Base-by-base conservation (phyloP, 1,284 basidiomycete species). In the Cryptococcus maquisensis region DNA sequence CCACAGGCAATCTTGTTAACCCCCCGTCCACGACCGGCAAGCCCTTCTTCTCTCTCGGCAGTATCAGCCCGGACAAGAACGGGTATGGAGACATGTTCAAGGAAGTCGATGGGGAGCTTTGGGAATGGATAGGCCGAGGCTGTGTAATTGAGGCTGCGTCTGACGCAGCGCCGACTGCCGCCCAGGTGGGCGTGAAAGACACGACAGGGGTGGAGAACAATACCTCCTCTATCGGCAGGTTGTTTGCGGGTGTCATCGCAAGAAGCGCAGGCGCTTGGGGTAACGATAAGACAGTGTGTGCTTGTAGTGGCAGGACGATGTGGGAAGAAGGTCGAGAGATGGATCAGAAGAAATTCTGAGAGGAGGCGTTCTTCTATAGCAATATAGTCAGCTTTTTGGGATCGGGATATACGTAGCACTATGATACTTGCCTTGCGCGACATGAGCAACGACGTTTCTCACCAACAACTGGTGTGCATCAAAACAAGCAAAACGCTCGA, bases 211-310 rank as follows among this genome's bases (percentile, higher is more conserved):
- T 41, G 53, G 20, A n/a, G 46, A 35, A 47, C 26, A 53, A 54
- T 48, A 55, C 51, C 15, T 53, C 56, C 9, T 56, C 51, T 16
- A 55, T 56, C 10, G 71, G 72, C 4, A 67, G 61, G 40, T 68
- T 78, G 24, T 71, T 77, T 48, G 76, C 77, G 4, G 77, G 77
- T 21, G 76, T 78, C 1, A 73, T 78, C 7, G 77, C 77, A 9
- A 62, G 77, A 18, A 71, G 67, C 49, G 66, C 74, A 2, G 77
- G 77, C 3, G 69, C 71, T 4, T 78, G 76, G 76, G 74, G 75
- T 3, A 77, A 77, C 59, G 75, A 77, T 36, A 77, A 78, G 70
- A 77, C 72, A 15, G 74, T 78, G 24, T 77, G 77, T 52, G 74
- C 75, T 0, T 77, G 76, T 63, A 71, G 67, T 39, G 76, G 76